Conservation (phyloP, 2,329 filamentous ascomycete species). For the Claviceps pusilla region DNA sequence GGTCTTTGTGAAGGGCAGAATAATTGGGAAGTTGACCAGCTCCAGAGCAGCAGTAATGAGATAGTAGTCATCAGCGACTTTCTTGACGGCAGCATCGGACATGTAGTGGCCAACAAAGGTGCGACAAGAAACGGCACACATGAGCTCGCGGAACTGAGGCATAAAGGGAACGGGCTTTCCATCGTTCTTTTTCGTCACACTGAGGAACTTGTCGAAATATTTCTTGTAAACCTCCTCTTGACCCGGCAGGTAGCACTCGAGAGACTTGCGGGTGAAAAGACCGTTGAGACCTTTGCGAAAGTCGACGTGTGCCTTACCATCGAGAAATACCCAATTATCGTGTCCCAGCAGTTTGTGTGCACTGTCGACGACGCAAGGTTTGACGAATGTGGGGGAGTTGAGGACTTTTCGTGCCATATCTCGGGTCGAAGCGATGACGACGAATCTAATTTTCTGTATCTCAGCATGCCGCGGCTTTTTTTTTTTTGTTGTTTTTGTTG, state of each 20-base stretch:
- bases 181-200: slow-evolving; percentile 55
- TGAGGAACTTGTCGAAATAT: slow-evolving; percentile 68
- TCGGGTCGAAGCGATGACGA: slow-evolving; percentile 87
- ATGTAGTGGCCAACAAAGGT: slow-evolving; percentile 98
- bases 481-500: too few relatives aligned
- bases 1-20: slow-evolving; percentile 84
- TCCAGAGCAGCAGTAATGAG: slow-evolving; percentile 90
- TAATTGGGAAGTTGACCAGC: slow-evolving; percentile 95
- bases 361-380: slow-evolving; percentile 89
- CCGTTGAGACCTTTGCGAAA: slow-evolving; percentile 94
- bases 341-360: slow-evolving; percentile 85
- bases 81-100: slow-evolving; percentile 75
- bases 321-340: slow-evolving; percentile 93
- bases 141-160: slow-evolving; percentile 81
- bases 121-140: slow-evolving; percentile 86
- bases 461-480: background rate
- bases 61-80: slow-evolving; percentile 93
- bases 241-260: slow-evolving; percentile 76
- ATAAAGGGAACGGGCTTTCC: slow-evolving; percentile 77
- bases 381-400: slow-evolving; percentile 83
- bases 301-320: slow-evolving; percentile 87
- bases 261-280: slow-evolving; percentile 80
- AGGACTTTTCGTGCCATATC: slow-evolving; percentile 95
- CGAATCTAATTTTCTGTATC: slow-evolving; percentile 47
- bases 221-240: slow-evolving; percentile 83